Evolutionary conservation across 345 rosid genomes (phyloP).

Genomic region (Populus euphratica): DNA sequence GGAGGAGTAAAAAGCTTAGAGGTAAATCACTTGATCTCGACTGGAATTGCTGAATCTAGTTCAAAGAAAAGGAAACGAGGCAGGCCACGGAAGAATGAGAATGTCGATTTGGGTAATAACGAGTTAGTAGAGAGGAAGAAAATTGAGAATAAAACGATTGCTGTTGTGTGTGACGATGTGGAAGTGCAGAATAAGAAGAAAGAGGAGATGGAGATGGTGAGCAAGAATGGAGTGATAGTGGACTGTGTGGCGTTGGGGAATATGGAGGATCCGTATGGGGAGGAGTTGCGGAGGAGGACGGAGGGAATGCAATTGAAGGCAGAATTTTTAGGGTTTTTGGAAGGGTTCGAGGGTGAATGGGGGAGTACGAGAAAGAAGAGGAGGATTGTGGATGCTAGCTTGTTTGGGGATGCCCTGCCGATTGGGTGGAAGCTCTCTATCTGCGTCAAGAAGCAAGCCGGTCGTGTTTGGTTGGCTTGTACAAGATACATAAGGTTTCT

Average conservation of each 20-base stretch:
- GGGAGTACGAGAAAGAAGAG: conserved; percentile 57
- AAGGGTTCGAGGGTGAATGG: conserved; percentile 62
- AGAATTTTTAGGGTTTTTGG: conserved; percentile 50
- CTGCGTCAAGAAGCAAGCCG: conserved; percentile 46
- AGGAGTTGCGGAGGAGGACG: conserved; percentile 56
- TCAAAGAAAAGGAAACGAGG: conserved; percentile 11
- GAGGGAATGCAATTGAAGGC: conserved; percentile 41
- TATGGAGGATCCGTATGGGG: conserved; percentile 45
- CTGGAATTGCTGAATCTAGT: background rate
- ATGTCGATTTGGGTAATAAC: background rate
- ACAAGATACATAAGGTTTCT: conserved; percentile 63
- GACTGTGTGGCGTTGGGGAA: conserved; percentile 30
- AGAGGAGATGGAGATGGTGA: background rate
- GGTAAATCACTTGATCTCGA: background rate
- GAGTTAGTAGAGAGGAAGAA: conserved; percentile 15
- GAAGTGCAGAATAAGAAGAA: conserved; percentile 7
- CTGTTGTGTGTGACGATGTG: background rate
- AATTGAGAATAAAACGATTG: background rate
- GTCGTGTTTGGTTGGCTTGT: conserved; percentile 48
- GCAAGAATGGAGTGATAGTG: conserved; percentile 24
- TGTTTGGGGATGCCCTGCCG: conserved; percentile 51
- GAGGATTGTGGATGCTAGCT: conserved; percentile 52
- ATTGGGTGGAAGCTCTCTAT: conserved; percentile 70
- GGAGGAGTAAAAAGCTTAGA: background rate
- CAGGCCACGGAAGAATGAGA: conserved; percentile 18